Base-by-base conservation (phyloP, 1,139 yeast genomes). In the Debaryomycetaceae sp. region DNA sequence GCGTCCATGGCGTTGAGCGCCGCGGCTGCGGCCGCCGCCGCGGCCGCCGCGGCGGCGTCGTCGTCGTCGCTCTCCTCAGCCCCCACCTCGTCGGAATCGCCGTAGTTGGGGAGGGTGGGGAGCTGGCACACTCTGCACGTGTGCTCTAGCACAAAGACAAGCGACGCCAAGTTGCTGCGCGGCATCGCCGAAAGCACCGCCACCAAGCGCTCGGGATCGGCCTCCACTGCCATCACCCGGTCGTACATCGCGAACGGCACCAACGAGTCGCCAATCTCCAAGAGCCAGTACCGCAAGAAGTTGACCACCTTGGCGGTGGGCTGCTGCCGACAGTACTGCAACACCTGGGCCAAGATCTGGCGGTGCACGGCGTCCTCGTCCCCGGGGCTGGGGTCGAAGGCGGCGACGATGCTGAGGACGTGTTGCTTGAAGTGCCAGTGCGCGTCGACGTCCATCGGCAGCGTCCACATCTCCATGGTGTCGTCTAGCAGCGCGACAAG, bases 211-310 rank as follows among this genome's bases (percentile, higher is more conserved):
- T 4, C 5, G 4, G 13, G 5, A 5, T 18, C 23, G 15, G 29
- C 29, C 7, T 27, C 23, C 13, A n/a, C n/a, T 10, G 16, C 15
- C 11, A 27, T 14, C n/a, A 27, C 5, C 12, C 29, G n/a, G 11
- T 27, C 29, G n/a, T 27, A 27, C n/a, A 17, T 17, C 42, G 64
- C 55, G 38, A 65, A 63, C 0, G 74, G 74, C n/a, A 68, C 61
- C 19, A 65, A 39, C 0, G 71, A 61, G 37, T 68, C 75, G 24
- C 60, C 54, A 10, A 62, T 54, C 37, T 68, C 73, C 18, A 68
- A 49, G 16, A 67, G 43, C 75, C 75, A 68, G 35, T 51, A 53
- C 35, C 61, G 61, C 17, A 62, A 29, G 34, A 65, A 67, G 34
- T 59, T 63, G 3, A 65, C 41, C 17, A 53, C 39, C 15, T 41